Base-by-base conservation (phyloP, 306 rosid species). In the Vicia sativa region DNA sequence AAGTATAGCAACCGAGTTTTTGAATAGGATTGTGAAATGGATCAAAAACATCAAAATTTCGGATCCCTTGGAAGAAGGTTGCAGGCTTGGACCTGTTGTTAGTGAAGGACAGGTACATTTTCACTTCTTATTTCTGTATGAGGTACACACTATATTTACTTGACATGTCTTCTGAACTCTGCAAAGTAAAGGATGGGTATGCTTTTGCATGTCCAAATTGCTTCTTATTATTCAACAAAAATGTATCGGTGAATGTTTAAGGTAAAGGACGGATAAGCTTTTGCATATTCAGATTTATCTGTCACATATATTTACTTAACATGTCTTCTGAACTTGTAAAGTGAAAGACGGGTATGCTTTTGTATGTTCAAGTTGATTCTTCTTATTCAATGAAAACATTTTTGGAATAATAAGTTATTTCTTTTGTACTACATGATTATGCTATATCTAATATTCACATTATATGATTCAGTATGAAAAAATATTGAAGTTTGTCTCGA, bases 51-150 rank as follows among this genome's bases (percentile, higher is more conserved):
- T 93, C 74, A 88, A 90, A 82, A 80, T 93, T 66, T 88, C 97
- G 48, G 97, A 90, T 90, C 99, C 99, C 71, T 79, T 93, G 18
- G 97, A 88, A 81, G 99, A 93, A 83, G 99, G 96, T 68, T 93
- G 97, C 84, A 89, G 95, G 85, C 96, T 93, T 70, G 99, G 99
- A 50, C 99, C 99, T 73, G 83, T 90, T 82, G 99, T 93, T 73
- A 83, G 96, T 26, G 82, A 78, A 62, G 93, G 88, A 53, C 99
- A 93, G 97, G 99, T 92, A 70, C 56, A 53, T 50, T 54, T 73
- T 23, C 12, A 3, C 73, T 73, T 77, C 53, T 52, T 60, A 43
- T 70, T 74, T 56, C 52, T 77, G 45, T 43, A 43, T 16, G 13
- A 43, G 4, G 16, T 61, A 21, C 42, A 45, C 14, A 42, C 31